These are phyloP conservation scores for Salix brachista DNA, from an alignment of 345 rosid species.

Conservation along the genomic window DNA sequence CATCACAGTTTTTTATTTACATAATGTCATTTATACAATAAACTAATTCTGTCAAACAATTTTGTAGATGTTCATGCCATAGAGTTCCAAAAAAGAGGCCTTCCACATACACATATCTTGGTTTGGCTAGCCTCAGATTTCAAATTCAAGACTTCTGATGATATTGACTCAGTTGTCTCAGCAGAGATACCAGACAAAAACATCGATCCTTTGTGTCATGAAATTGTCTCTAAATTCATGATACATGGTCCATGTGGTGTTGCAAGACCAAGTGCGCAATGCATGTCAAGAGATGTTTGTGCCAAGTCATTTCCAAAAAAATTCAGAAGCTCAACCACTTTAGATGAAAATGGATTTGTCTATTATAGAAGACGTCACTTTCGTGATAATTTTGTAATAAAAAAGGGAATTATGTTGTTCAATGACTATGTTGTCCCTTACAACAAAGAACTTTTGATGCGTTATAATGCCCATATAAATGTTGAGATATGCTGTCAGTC, in stretches of 20 bases:
- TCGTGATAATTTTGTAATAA: not conserved
- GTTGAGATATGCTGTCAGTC: not conserved
- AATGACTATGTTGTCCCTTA: not conserved
- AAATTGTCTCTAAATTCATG: not conserved
- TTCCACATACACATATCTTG: not conserved
- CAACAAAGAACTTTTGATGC: not conserved
- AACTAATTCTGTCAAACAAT: too few species aligned
- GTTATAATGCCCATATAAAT: not conserved
- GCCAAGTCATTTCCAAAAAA: not conserved
- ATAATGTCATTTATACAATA: fast-evolving
- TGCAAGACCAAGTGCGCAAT: not conserved
- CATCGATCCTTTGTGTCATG: not conserved
- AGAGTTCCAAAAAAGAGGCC: not conserved
- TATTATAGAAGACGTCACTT: not conserved
- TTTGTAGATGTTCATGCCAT: not conserved
- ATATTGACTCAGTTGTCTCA: not conserved
- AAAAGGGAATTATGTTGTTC: not conserved
- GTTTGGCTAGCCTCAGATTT: not conserved
- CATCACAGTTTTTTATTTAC: too few species aligned
- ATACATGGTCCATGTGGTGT: not conserved
- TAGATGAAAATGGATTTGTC: not conserved
- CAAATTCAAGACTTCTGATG: fast-evolving
- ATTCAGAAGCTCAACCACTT: not conserved
- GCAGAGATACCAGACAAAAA: not conserved
- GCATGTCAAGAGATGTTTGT: not conserved